Evolutionary conservation across 2,329 filamentous ascomycete genomes (phyloP).

Genomic region (Aspergillus ibericus): DNA sequence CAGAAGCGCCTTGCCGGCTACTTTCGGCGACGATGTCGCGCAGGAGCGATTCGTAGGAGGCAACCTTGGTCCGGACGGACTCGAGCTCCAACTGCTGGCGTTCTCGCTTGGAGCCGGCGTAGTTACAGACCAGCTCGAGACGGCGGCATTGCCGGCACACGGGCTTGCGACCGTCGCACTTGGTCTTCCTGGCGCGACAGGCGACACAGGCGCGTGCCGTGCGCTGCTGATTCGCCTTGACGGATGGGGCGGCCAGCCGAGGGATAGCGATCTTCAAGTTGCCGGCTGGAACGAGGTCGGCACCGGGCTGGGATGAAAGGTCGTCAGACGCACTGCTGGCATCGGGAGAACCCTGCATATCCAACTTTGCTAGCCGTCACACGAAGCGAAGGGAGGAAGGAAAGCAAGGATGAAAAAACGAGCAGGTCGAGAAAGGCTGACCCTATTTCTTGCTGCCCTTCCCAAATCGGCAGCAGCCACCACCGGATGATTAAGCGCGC

Average conservation of each 20-base stretch:
- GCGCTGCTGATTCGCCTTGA: conserved; percentile 4
- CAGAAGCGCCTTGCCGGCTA: not conserved
- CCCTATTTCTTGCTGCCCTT: too few species aligned
- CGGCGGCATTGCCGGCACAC: conserved; percentile 15
- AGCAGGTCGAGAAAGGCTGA: not conserved
- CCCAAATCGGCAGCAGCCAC: too few species aligned
- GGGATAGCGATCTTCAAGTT: conserved; percentile 7
- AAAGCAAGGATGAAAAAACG: not conserved
- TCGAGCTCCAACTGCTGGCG: conserved; percentile 12
- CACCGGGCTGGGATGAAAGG: not conserved
- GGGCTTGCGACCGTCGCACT: conserved; percentile 21
- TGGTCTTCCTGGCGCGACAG: conserved; percentile 21
- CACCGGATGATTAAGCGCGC: too few species aligned
- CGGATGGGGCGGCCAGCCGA: not conserved
- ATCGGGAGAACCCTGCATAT: conserved; percentile 2
- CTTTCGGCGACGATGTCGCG: conserved; percentile 15
- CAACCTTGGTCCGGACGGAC: conserved; percentile 3
- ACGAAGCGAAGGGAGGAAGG: not conserved
- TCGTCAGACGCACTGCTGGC: not conserved
- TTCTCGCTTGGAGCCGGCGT: conserved; percentile 19
- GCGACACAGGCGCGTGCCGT: conserved; percentile 17
- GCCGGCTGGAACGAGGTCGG: not conserved
- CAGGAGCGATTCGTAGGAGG: conserved; percentile 18
- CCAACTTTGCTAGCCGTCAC: not conserved
- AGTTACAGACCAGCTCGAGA: conserved; percentile 12